phyloP scores from a whole-genome alignment of 2,329 filamentous ascomycete species.

The Lachnellula suecica region DNA sequence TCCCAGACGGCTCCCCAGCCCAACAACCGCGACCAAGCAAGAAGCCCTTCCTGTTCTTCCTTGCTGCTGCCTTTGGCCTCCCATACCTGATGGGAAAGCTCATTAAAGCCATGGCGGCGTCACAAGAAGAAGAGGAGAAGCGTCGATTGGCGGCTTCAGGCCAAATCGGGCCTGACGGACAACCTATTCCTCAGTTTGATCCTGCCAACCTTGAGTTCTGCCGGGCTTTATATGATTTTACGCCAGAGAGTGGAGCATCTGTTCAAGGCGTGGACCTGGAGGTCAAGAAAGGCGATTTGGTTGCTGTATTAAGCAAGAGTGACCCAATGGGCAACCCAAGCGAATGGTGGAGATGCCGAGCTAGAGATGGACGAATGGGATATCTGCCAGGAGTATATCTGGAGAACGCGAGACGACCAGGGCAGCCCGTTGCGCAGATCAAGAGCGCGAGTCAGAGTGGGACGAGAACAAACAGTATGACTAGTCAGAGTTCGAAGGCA shows the following conservation, averaged over 20 bases:
- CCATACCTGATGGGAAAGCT: slow-evolving; percentile 97
- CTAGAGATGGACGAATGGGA: slow-evolving; percentile 84
- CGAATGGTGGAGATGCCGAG: slow-evolving; percentile 96
- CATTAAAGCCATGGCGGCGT: slow-evolving; percentile 79
- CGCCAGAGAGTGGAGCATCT: slow-evolving; percentile 67
- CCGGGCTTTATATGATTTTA: slow-evolving; percentile 91
- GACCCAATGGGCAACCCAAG: slow-evolving; percentile 89
- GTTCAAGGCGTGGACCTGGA: slow-evolving; percentile 79
- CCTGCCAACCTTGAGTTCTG: slow-evolving; percentile 95
- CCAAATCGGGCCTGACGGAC: slow-evolving; percentile 48
- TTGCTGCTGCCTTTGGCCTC: slow-evolving; percentile 89
- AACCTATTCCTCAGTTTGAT: slow-evolving; percentile 61
- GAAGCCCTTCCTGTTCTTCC: slow-evolving; percentile 95
- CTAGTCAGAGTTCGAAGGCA: slow-evolving; percentile 40
- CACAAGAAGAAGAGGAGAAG: slow-evolving; percentile 80
- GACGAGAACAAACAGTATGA: slow-evolving; percentile 36
- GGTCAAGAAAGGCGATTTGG: slow-evolving; percentile 92
- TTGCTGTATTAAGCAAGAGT: slow-evolving; percentile 88
- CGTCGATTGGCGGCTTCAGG: slow-evolving; percentile 54
- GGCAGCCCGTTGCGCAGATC: slow-evolving; percentile 36
- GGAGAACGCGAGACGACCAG: slow-evolving; percentile 64
- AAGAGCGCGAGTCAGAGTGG: slow-evolving; percentile 44
- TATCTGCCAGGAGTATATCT: slow-evolving; percentile 92
- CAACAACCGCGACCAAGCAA: slow-evolving; percentile 73
- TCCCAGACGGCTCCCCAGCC: slow-evolving; percentile 61